Conservation (phyloP, 805 yeast species). For the Candida arabinofermentans region DNA sequence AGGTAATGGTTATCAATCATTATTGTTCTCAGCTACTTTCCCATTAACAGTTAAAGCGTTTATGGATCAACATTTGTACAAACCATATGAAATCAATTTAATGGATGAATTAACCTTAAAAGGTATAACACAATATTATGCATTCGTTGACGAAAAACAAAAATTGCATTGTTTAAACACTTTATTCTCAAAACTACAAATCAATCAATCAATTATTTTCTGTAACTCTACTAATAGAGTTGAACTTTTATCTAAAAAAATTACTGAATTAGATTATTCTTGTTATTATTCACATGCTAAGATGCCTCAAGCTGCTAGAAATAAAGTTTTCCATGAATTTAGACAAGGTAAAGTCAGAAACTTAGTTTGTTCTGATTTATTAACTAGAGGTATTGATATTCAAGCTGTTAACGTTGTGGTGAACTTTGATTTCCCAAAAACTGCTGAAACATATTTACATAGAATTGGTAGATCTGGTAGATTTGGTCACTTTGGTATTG, state of each 20-base stretch:
- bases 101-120: constrained; percentile 96
- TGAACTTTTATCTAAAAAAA: constrained; percentile 90
- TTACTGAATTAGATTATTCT: constrained; percentile 93
- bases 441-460: constrained; percentile 95
- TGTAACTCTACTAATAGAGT: constrained; percentile 97
- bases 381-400: constrained; percentile 98
- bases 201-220: constrained; percentile 94
- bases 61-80: constrained; percentile 83
- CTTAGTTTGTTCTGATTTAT: constrained; percentile 91
- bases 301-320: constrained; percentile 97
- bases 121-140: constrained; percentile 96
- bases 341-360: constrained; percentile 98
- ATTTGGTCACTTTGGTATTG: constrained; percentile 97
- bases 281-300: constrained; percentile 96
- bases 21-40: constrained; percentile 93
- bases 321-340: constrained; percentile 97
- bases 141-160: constrained; percentile 96
- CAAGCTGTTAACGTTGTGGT: constrained; percentile 98
- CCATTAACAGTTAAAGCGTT: constrained; percentile 90
- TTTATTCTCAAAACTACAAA: constrained; percentile 86
- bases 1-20: constrained; percentile 63
- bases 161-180: constrained; percentile 95
- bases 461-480: constrained; percentile 99
- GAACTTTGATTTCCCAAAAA: constrained; percentile 97
- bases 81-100: constrained; percentile 92